phyloP scores from a whole-genome alignment of 169 alveolate species.

The Nephromyces sp. region DNA sequence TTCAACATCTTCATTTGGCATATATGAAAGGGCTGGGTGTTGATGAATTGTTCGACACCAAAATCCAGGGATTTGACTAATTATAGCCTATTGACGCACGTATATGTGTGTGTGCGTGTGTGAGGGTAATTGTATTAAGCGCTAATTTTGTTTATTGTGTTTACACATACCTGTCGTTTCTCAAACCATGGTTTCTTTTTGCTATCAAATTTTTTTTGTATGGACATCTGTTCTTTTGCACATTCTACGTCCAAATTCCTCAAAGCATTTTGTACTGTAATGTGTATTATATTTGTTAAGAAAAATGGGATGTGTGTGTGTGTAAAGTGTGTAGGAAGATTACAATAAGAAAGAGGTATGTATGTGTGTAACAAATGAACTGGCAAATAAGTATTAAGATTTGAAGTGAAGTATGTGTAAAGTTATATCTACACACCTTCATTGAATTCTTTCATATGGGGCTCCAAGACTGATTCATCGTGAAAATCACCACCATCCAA shows the following conservation, averaged over 20 bases:
- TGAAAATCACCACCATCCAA: background rate
- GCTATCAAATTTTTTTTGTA: constrained; percentile 72
- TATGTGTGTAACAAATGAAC: no score
- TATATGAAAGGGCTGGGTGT: constrained; percentile 70
- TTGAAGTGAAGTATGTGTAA: no score
- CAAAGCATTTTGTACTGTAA: constrained; percentile 49
- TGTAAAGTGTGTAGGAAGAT: no score
- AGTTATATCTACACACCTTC: background rate
- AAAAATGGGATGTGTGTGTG: no score
- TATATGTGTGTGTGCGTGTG: no score
- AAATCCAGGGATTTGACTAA: constrained; percentile 72
- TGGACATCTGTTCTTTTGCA: constrained; percentile 71
- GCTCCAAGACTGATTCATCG: constrained; percentile 7
- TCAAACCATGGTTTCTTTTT: constrained; percentile 70
- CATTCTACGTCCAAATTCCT: constrained; percentile 70
- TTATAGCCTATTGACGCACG: constrained; percentile 49
- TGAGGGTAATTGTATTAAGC: no score
- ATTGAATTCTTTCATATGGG: constrained; percentile 15
- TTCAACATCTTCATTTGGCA: constrained; percentile 69
- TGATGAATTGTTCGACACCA: constrained; percentile 70
- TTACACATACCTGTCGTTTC: constrained; percentile 52
- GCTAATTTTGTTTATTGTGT: no score
- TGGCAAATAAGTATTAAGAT: no score
- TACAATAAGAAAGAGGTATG: no score
- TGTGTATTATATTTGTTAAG: no score